phyloP scores from a whole-genome alignment of 768 basidiomycete genomes.

The Pholiota microspora region DNA sequence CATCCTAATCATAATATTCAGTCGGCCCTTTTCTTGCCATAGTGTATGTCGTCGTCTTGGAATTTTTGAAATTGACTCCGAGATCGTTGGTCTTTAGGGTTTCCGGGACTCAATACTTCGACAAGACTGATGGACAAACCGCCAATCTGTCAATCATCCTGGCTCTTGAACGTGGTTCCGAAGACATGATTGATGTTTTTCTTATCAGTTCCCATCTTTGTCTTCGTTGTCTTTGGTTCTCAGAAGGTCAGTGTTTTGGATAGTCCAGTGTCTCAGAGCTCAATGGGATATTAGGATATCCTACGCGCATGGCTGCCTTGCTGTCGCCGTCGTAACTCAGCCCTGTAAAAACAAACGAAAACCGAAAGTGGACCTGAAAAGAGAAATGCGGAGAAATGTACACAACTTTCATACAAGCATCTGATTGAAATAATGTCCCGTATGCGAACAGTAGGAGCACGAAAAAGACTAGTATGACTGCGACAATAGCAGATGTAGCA shows the following conservation, averaged over 20 bases:
- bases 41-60: not conserved
- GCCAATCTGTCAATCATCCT: conserved; percentile 29
- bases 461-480: not conserved
- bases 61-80: not conserved
- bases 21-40: not conserved
- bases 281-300: not conserved
- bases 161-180: not conserved
- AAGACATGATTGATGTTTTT: not conserved
- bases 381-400: not conserved
- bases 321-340: not conserved
- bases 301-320: not conserved
- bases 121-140: not conserved
- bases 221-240: not conserved
- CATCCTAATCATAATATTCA: not conserved
- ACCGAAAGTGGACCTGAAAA: too few relatives aligned
- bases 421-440: not conserved
- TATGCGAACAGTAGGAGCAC: not conserved
- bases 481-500: not conserved
- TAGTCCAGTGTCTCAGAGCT: not conserved
- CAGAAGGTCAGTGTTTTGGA: not conserved
- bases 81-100: not conserved
- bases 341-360: not conserved
- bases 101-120: not conserved
- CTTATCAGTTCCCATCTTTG: not conserved
- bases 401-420: too few relatives aligned